phyloP scores from a whole-genome alignment of 768 basidiomycete species.

The Russula ochroleuca region DNA sequence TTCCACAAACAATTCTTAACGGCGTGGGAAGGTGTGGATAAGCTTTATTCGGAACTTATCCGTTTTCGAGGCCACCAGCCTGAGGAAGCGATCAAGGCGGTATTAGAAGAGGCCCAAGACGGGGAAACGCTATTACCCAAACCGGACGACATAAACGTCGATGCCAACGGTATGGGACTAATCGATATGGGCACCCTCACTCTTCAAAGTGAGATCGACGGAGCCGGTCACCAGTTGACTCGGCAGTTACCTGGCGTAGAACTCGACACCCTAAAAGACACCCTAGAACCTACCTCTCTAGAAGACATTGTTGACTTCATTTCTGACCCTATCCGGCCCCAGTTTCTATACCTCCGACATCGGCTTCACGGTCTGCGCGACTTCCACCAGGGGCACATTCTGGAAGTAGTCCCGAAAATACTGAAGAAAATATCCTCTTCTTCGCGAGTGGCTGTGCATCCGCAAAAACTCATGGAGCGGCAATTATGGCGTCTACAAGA shows the following conservation, averaged over 20 bases:
- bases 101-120: neutral
- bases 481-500: constrained; percentile 9
- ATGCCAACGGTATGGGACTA: neutral
- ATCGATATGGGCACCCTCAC: neutral
- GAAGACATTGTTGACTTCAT: neutral
- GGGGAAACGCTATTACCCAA: neutral
- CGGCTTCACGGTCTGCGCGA: neutral
- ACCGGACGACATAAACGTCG: neutral
- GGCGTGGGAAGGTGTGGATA: constrained; percentile 7
- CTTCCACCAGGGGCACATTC: neutral
- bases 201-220: constrained; percentile 1
- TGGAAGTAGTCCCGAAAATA: neutral
- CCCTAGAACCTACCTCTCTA: neutral
- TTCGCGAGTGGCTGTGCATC: neutral
- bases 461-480: neutral
- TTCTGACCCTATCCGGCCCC: neutral
- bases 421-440: neutral
- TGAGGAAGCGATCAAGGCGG: neutral
- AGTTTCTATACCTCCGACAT: neutral
- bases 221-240: constrained; percentile 3
- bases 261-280: neutral
- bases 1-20: neutral
- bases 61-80: no score
- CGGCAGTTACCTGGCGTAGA: constrained; percentile 12
- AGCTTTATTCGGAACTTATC: neutral